Base-by-base conservation (phyloP, 345 rosid genomes). In the Eucalyptus regnans region DNA sequence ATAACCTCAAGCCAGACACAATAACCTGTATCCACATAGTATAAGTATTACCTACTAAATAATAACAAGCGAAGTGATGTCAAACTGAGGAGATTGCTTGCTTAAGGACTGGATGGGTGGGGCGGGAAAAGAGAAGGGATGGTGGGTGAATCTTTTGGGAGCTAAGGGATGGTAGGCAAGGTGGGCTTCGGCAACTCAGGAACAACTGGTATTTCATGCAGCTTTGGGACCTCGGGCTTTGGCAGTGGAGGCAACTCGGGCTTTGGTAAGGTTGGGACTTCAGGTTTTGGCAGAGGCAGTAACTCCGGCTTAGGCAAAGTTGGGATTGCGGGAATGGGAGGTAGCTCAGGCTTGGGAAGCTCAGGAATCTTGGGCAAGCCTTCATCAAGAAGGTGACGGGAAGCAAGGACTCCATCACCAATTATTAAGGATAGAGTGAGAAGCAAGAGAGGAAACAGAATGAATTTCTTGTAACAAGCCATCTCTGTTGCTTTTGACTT, bases 121-220 rank as follows among this genome's bases (percentile, higher is more conserved):
- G 84, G 48, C 4, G 83, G 83, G 83, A 37, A 37, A n/a, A 49
- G 87, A 89, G 29, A n/a, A 9, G 86, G 68, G 48, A 64, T 83
- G 46, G 62, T 84, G 20, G 91, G 91, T 50, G 62, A 27, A 44
- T 87, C 92, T 22, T 86, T 60, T 17, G 93, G 89, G 49, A 90
- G 48, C 80, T 86, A 13, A 16, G 92, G 92, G 8, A 88, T 23
- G 51, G 81, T 49, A 4, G 90, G 89, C 52, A 68, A 25, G 10
- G 49, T 44, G 41, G 87, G 80, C 41, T 88, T 88, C 1, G 81
- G 89, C 29, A 88, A 29, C 68, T 56, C 33, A 20, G 86, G 89
- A 17, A 88, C 48, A 56, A 76, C 71, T 8, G 87, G 89, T 52
- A 79, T 60, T 27, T 89, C 52, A 16, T 66, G 85, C 49, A 89